Percentiles rank a stretch among this genome's conserved stretches.
Evolutionary conservation across 2,329 filamentous ascomycete genomes (phyloP).

Genomic region (Colletotrichum camelliae): DNA sequence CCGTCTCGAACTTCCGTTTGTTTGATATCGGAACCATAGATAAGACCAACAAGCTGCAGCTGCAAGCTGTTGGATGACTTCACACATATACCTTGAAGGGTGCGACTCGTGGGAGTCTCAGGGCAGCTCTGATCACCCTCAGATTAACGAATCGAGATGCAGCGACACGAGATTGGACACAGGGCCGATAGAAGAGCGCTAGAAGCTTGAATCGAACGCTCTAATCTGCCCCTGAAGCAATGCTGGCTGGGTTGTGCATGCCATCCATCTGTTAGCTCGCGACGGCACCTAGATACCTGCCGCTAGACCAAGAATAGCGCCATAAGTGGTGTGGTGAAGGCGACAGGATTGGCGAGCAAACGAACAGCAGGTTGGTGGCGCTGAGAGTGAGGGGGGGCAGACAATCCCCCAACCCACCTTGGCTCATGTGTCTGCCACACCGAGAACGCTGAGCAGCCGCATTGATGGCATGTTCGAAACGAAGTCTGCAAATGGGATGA

Average conservation of each 20-base stretch:
- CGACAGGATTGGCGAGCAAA: not conserved
- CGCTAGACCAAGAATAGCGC: not conserved
- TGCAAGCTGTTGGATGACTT: not conserved
- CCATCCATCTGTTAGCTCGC: not conserved
- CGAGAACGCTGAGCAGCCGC: not conserved
- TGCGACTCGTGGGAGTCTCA: conserved; percentile 13
- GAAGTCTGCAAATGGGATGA: conserved; percentile 3
- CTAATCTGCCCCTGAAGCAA: not conserved
- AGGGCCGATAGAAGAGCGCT: conserved; percentile 8
- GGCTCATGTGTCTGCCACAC: not conserved
- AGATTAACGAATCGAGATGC: conserved; percentile 1
- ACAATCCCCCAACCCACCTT: not conserved
- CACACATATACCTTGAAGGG: not conserved
- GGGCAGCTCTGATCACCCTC: not conserved
- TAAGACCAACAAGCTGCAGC: not conserved
- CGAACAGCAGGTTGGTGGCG: not conserved
- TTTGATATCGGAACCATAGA: conserved; percentile 11
- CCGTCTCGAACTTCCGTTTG: not conserved
- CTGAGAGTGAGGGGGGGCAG: not conserved
- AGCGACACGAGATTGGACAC: not conserved
- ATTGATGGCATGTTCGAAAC: conserved; percentile 13
- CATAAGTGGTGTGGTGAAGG: not conserved
- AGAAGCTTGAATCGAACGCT: conserved; percentile 9
- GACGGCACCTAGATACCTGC: not conserved
- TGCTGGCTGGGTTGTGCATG: not conserved